Percentiles rank a stretch among this genome's conserved stretches.
These are phyloP conservation scores for Spencermartinsiella europaea DNA, from an alignment of 805 yeast genomes.

Conservation along the genomic window DNA sequence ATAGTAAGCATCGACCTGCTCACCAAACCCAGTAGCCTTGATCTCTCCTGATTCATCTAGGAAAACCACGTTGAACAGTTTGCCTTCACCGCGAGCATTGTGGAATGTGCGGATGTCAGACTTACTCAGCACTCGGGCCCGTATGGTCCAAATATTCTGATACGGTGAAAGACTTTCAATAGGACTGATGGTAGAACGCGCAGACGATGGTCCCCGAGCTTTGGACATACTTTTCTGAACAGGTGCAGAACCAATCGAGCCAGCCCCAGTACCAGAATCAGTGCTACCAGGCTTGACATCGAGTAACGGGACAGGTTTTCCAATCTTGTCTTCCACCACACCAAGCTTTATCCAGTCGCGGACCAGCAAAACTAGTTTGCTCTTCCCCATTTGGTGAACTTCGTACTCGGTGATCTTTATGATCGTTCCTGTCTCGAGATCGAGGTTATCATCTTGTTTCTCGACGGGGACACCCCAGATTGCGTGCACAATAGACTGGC, in stretches of 20 bases:
- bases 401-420: slow-evolving; percentile 6
- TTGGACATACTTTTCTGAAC: background rate
- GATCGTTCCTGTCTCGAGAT: background rate
- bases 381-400: background rate
- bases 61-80: slow-evolving; percentile 79
- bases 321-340: slow-evolving; percentile 7
- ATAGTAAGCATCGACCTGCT: slow-evolving; percentile 72
- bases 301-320: slow-evolving; percentile 6
- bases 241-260: background rate
- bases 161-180: slow-evolving; percentile 89
- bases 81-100: slow-evolving; percentile 82
- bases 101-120: slow-evolving; percentile 86
- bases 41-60: slow-evolving; percentile 95
- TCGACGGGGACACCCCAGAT: slow-evolving; percentile 4
- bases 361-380: slow-evolving; percentile 3
- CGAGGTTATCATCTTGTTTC: background rate
- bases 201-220: background rate
- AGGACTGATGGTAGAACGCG: slow-evolving; percentile 47
- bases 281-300: background rate
- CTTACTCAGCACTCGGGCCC: slow-evolving; percentile 85
- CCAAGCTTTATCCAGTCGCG: background rate
- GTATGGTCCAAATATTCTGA: slow-evolving; percentile 85
- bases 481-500: slow-evolving; percentile 3
- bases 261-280: background rate
- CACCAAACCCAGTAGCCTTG: slow-evolving; percentile 90